Percentiles rank a stretch among this genome's conserved stretches.
These are phyloP conservation scores for Diaporthe nobilis DNA, from an alignment of 2,329 filamentous ascomycete genomes.

Conservation along the genomic window DNA sequence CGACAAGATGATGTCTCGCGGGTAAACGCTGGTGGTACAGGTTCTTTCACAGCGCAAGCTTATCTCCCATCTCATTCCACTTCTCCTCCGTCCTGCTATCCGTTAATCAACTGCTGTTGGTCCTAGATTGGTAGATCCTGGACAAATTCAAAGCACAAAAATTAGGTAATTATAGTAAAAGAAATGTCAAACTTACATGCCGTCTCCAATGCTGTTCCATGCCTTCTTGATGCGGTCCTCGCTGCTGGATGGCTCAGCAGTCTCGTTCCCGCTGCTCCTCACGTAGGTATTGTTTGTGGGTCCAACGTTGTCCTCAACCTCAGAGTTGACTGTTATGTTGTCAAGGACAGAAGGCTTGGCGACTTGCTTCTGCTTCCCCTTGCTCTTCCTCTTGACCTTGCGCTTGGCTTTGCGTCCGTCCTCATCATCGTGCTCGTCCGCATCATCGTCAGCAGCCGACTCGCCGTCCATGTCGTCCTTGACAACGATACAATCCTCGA, in stretches of 20 bases:
- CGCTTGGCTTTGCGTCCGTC: background rate
- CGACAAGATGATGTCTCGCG: background rate
- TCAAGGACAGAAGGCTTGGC: background rate
- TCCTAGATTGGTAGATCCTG: background rate
- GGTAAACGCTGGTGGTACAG: background rate
- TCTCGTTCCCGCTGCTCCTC: background rate
- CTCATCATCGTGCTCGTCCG: background rate
- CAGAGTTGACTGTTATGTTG: background rate
- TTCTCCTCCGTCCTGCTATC: background rate
- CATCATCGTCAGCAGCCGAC: background rate
- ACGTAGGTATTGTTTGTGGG: background rate
- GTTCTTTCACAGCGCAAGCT: background rate
- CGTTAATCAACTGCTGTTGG: background rate
- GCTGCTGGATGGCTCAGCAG: background rate
- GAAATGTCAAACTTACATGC: background rate
- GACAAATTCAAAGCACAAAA: background rate
- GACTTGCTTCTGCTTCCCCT: background rate
- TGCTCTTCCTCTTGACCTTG: background rate
- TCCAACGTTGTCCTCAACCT: background rate
- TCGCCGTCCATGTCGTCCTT: background rate
- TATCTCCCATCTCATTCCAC: constrained; percentile 5
- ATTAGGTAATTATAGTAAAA: background rate
- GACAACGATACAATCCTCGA: background rate
- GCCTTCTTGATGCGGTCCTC: background rate
- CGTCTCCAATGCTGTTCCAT: background rate